Base-by-base conservation (phyloP, 352 stramenopile genomes). In the Blastocystis hominis region DNA sequence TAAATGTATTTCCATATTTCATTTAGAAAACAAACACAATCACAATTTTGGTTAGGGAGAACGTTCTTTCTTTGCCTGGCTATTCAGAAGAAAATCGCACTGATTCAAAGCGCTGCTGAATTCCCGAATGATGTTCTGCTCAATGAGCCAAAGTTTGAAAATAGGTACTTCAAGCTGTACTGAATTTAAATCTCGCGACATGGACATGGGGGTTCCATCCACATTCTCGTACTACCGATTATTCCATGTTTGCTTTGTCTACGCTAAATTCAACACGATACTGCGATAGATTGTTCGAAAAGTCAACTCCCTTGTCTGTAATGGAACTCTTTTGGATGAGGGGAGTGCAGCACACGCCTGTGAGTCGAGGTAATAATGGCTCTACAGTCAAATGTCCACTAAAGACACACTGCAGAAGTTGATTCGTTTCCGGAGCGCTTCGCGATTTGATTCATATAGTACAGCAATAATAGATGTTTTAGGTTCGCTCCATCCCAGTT, bases 161-260 rank as follows among this genome's bases (percentile, higher is more conserved):
- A 68, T 17, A 24, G 30, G 1, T 62, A 80, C 44, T 63, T 80
- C 55, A 3, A 80, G 20, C 50, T 80, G 70, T 42, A 80, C 63
- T 13, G 46, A 64, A 38, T 30, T 62, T 9, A 80, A 2, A 3
- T 61, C 44, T 64, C 55, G 62, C 5, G 17, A 13, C 10, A 80
- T 42, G 3, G 36, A 30, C 1, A 13, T 24, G 10, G 62, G 42
- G 34, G 24, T 64, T 2, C 70, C 70, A 80, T 80, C 46, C 20
- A 38, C 17, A 80, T 80, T 30, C 42, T 34, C n/a, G 42, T 64
- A 64, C 70, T 80, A 62, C 3, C 20, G 30, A 3, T n/a, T 3
- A 62, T 46, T 7, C 13, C 0, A 13, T 63, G 20, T 7, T n/a
- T 7, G 20, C 13, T 3, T n/a, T 30, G 0, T 30, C 4, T 47